Conservation (phyloP, 2,329 filamentous ascomycete genomes). For the Monosporascus ibericus region DNA sequence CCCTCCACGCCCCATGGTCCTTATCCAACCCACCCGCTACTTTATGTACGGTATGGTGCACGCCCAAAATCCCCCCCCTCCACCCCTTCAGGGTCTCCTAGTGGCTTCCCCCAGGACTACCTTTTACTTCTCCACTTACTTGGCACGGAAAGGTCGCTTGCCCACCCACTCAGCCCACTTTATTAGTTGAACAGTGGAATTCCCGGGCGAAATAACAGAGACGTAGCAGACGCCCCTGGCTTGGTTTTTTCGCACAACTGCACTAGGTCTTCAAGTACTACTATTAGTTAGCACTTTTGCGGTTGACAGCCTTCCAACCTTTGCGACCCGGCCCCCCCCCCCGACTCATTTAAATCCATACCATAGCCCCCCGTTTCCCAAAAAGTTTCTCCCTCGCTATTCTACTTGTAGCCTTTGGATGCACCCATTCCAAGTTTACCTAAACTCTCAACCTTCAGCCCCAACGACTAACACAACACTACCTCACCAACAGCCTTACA, state of each 20-base stretch:
- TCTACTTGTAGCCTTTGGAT: constrained; percentile 21
- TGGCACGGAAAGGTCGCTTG: background rate
- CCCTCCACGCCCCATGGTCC: background rate
- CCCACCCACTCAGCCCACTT: background rate
- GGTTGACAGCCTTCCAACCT: constrained; percentile 8
- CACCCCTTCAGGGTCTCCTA: background rate
- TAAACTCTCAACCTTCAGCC: constrained; percentile 4
- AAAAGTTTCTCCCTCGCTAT: constrained; percentile 24
- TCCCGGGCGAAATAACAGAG: too few relatives aligned
- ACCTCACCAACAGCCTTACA: background rate
- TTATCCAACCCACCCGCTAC: background rate
- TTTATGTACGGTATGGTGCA: background rate
- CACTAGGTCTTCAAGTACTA: background rate
- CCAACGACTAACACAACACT: constrained; percentile 4
- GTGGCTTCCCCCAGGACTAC: background rate
- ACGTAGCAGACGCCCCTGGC: too few relatives aligned
- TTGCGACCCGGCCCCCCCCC: constrained; percentile 12
- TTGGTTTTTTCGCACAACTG: background rate
- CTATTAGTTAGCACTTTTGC: background rate
- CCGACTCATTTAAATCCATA: constrained; percentile 30
- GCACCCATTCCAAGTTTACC: constrained; percentile 1
- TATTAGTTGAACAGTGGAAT: too few relatives aligned
- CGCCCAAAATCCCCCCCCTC: background rate
- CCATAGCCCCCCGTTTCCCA: constrained; percentile 26
- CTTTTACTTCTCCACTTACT: background rate